Percentiles rank a stretch among this genome's conserved stretches.
Evolutionary conservation across 345 rosid species (phyloP).

Genomic region (Viola odorata): DNA sequence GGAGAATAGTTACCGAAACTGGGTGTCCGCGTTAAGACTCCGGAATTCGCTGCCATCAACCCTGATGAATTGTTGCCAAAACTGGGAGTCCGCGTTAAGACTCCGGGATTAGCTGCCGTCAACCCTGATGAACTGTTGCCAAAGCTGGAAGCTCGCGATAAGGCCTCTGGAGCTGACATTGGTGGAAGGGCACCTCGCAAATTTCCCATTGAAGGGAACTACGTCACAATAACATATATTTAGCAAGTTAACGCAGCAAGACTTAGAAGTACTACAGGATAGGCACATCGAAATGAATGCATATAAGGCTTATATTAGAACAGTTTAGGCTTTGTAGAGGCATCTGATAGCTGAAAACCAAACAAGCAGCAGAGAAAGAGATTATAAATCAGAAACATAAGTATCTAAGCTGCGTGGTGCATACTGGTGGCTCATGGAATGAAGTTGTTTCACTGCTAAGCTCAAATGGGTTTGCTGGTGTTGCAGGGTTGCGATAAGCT

Average conservation of each 20-base stretch:
- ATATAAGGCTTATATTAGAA: not conserved
- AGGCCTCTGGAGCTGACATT: conserved; percentile 23
- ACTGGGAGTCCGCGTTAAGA: too few relatives aligned
- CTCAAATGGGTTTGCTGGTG: conserved; percentile 68
- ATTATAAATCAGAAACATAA: not conserved
- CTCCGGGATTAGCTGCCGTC: conserved; percentile 17
- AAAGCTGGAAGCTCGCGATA: conserved; percentile 19
- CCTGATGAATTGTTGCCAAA: too few relatives aligned
- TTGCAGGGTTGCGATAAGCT: conserved; percentile 30
- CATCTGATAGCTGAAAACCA: not conserved
- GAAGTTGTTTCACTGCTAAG: conserved; percentile 29
- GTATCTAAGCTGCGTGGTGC: conserved; percentile 7
- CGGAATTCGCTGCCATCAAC: not conserved
- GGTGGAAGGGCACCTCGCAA: conserved; percentile 31
- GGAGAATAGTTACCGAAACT: conserved; percentile 23
- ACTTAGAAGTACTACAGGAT: not conserved
- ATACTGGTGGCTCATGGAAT: conserved; percentile 36
- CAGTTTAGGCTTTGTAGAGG: not conserved
- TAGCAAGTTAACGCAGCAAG: not conserved
- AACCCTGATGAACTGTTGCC: conserved; percentile 27
- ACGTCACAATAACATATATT: conserved; percentile 8
- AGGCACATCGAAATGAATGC: not conserved
- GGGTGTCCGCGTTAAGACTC: conserved; percentile 14
- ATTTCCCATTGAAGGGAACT: conserved; percentile 48
- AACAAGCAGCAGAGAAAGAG: not conserved